phyloP scores from a whole-genome alignment of 331 rosid genomes.

The Quercus tomentella region DNA sequence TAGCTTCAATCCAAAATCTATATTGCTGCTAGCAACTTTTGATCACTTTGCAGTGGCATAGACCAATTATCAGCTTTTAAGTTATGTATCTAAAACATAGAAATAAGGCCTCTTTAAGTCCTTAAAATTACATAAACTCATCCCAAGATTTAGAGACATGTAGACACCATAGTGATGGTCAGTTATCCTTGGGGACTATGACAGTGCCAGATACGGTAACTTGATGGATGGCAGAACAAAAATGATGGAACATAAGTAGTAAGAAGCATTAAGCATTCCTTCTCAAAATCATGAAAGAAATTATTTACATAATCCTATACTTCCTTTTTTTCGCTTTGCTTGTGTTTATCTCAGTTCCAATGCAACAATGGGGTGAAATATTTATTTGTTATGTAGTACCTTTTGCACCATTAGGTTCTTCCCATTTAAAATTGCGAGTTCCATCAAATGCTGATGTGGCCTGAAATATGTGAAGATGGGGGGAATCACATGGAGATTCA shows the following conservation, averaged over 20 bases:
- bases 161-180: neutral
- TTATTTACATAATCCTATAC: neutral
- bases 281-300: neutral
- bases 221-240: too few relatives aligned
- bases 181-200: too few relatives aligned
- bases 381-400: constrained; percentile 40
- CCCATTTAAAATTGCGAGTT: constrained; percentile 73
- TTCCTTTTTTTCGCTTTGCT: neutral
- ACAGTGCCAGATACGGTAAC: too few relatives aligned
- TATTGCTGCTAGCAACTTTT: neutral
- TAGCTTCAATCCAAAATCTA: neutral
- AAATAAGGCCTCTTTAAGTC: neutral
- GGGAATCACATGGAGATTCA: constrained; percentile 14
- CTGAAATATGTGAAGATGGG: constrained; percentile 40
- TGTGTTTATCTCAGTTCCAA: neutral
- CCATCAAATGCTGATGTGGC: constrained; percentile 92
- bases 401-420: constrained; percentile 90
- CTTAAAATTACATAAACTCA: neutral
- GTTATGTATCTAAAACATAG: neutral
- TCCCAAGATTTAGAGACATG: neutral
- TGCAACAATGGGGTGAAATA: neutral
- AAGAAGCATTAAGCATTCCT: neutral
- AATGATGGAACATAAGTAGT: too few relatives aligned
- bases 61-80: neutral
- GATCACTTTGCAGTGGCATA: neutral